Conservation (phyloP, 257 asterid genomes). For the Lantana camara region DNA sequence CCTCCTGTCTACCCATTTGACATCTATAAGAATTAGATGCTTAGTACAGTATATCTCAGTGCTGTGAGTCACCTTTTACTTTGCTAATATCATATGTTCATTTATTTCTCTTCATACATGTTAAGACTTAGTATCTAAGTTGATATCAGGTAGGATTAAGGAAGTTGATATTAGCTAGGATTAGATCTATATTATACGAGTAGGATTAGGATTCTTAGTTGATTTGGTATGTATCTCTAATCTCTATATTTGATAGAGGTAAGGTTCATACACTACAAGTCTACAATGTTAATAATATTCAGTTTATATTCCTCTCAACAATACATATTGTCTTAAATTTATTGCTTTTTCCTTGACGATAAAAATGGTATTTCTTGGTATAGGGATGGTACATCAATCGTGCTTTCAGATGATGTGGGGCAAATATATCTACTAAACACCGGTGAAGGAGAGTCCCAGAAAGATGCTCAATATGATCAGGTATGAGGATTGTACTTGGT, state of each 20-base stretch:
- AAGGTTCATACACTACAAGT: no score
- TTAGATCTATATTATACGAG: no score
- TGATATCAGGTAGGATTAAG: no score
- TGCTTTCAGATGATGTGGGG: conserved; percentile 97
- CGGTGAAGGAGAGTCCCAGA: conserved; percentile 97
- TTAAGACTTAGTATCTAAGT: no score
- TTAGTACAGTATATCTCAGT: conserved; percentile 12
- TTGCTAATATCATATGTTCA: not conserved
- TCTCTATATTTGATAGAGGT: no score
- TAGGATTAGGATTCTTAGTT: no score
- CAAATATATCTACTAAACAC: conserved; percentile 91
- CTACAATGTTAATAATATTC: no score
- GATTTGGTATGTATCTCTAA: no score
- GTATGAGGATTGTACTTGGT: conserved; percentile 37
- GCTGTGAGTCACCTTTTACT: conserved; percentile 2
- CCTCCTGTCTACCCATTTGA: conserved; percentile 17
- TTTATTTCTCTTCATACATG: conserved; percentile 2
- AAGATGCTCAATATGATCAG: conserved; percentile 99
- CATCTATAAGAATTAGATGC: conserved; percentile 8
- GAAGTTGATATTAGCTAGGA: no score
- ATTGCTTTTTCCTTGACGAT: conserved; percentile 4
- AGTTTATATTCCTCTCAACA: no score
- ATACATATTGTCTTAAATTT: no score
- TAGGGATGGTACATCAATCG: conserved; percentile 98
- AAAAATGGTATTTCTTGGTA: conserved; percentile 41